A percentile compares a stretch with the other conserved stretches of the same genome.
phyloP scores from a whole-genome alignment of 805 yeast genomes.

The Cyberlindnera lachancei region DNA sequence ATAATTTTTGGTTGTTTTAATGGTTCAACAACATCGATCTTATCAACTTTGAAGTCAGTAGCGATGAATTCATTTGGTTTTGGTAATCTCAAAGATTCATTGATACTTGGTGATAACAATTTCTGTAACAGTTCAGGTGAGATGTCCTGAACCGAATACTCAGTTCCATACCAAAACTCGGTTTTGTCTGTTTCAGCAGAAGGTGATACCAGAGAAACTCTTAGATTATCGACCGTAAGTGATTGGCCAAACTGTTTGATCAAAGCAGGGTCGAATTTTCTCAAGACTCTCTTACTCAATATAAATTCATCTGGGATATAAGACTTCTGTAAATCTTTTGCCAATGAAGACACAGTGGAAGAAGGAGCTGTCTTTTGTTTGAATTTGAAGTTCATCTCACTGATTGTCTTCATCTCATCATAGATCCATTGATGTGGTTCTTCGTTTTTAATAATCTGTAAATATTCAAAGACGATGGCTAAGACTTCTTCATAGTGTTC shows the following conservation, averaged over 20 bases:
- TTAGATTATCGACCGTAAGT: slow-evolving; percentile 53
- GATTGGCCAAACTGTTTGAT: slow-evolving; percentile 42
- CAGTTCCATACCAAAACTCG: slow-evolving; percentile 92
- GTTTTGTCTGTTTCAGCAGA: slow-evolving; percentile 40
- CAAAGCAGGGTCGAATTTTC: slow-evolving; percentile 49
- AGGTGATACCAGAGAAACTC: slow-evolving; percentile 47
- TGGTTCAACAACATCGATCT: slow-evolving; percentile 28
- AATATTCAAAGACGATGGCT: slow-evolving; percentile 60
- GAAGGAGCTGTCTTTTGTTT: slow-evolving; percentile 71
- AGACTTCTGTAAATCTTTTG: slow-evolving; percentile 50
- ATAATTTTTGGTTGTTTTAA: slow-evolving; percentile 55
- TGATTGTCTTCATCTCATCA: slow-evolving; percentile 65
- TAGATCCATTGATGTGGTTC: slow-evolving; percentile 75
- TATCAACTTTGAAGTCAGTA: slow-evolving; percentile 58
- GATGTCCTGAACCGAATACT: slow-evolving; percentile 46
- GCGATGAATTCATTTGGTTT: slow-evolving; percentile 76
- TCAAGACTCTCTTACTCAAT: slow-evolving; percentile 47
- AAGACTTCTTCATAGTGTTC: slow-evolving; percentile 54
- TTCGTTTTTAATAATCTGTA: slow-evolving; percentile 47
- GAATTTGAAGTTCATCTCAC: slow-evolving; percentile 68
- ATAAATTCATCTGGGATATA: slow-evolving; percentile 58
- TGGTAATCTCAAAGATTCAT: slow-evolving; percentile 50
- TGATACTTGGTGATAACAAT: slow-evolving; percentile 26
- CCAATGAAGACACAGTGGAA: slow-evolving; percentile 61
- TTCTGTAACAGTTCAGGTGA: slow-evolving; percentile 29